A percentile compares a stretch with the other conserved stretches of the same genome.
These are phyloP conservation scores for Rhodotorula toruloides DNA, from an alignment of 768 basidiomycete genomes.

Conservation along the genomic window DNA sequence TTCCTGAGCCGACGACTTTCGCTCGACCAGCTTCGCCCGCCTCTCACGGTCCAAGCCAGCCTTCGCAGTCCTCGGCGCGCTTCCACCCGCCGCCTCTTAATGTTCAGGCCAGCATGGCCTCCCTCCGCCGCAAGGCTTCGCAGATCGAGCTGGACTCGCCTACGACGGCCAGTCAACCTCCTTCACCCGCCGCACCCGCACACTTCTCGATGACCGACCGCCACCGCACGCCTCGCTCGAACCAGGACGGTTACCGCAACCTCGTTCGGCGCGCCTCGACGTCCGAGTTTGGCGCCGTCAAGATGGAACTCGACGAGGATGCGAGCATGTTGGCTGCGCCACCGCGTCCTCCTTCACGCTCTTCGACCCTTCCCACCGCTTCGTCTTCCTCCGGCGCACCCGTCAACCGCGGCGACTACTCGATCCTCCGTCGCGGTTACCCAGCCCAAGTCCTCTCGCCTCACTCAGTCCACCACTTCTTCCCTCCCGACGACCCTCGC, in stretches of 20 bases:
- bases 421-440: not conserved
- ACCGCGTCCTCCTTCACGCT: not conserved
- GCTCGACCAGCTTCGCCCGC: no score
- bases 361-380: no score
- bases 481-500: slow-evolving; percentile 1
- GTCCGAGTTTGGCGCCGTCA: not conserved
- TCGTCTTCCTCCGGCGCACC: not conserved
- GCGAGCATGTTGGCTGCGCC: not conserved
- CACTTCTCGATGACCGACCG: not conserved
- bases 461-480: not conserved
- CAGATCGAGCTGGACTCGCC: slow-evolving; percentile 6
- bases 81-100: not conserved
- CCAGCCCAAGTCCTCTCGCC: not conserved
- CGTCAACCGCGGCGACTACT: not conserved
- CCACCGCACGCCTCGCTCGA: not conserved
- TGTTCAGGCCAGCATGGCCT: not conserved
- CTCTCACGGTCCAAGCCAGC: no score
- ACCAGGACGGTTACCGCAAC: slow-evolving; percentile 1
- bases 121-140: not conserved
- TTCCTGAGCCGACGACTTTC: no score
- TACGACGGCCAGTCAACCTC: not conserved
- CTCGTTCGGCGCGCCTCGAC: slow-evolving; percentile 1
- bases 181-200: not conserved
- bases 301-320: not conserved
- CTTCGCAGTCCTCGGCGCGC: no score